Evolutionary conservation across 1,139 yeast genomes (phyloP), one percentile per base, ranked within the genome.

Genomic region (Entelexis sorbosivorans): DNA sequence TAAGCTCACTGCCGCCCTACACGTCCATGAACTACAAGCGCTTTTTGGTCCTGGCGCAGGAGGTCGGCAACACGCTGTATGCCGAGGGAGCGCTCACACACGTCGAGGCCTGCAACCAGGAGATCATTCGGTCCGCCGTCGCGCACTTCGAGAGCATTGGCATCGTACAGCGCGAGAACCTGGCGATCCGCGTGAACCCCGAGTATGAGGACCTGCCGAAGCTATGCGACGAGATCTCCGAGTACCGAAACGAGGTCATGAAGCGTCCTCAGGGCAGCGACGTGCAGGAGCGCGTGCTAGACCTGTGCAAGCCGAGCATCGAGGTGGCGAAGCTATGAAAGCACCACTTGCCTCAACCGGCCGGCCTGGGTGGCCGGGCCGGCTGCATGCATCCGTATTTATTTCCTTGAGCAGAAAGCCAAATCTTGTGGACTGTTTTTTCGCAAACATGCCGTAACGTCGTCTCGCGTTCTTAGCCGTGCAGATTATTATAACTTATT

Each of bases 81-180:
- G 69, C 69, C 43, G 71, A 70, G 54, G 74, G 74, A 9, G 69
- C 64, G 44, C 58, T 71, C 31, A 63, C 66, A 9, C 71, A 69
- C 56, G 66, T 69, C 49, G 74, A 71, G 55, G 69, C 73, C 3
- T 67, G 71, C 49, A 71, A 69, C 59, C 67, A 66, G 60, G 74
- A 71, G 50, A 59, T 70, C 59, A 61, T 71, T 48, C 62, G 63
- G 52, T 65, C 66, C 38, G 72, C 74, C 2, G 60, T 68, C 47
- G 58, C 57, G 39, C 67, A 66, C 49, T 67, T 62, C 53, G 66
- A 60, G 35, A 55, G 61, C 5, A 66, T 64, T 50, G 71, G 72
- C n/a, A 60, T 69, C 33, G 59, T 69, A 14, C 38, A 35, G 28
- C 54, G 55, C 16, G 28, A 35, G 13, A 32, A 22, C 20, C 26